Base-by-base conservation (phyloP, 1,139 yeast species). In the Suhomyces yuchorum region DNA sequence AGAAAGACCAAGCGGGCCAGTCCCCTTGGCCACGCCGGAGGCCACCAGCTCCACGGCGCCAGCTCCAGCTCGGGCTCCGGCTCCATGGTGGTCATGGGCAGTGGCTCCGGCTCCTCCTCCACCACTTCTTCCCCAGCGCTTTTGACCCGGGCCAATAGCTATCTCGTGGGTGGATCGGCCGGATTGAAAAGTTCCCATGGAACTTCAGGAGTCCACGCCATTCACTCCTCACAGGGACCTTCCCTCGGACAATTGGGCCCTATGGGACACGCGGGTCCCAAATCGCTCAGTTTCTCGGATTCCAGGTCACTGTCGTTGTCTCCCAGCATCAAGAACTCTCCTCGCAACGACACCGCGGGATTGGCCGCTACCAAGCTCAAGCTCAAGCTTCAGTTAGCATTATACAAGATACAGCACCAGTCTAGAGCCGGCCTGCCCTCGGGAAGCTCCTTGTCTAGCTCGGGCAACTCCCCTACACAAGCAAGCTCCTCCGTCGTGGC, bases 371-470 rank as follows among this genome's bases (percentile, higher is more conserved):
- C 85, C 43, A 80, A 81, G 60, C 75, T 89, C 59, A 85, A 85
- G 61, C 72, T 84, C 57, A 82, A 92, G 58, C 75, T 90, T 35
- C 87, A 84, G 60, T 70, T 89, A 56, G 97, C 97, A 1, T 80
- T 86, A 58, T 88, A 82, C 70, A 89, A 88, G 62, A 80, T 87
- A 49, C 80, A 60, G 47, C 62, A 55, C 34, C 47, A 47, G 22
- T 19, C 33, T 17, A 36, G 37, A 24, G 24, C 19, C 28, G 14
- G 11, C 12, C 12, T 20, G 35, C 34, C 30, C n/a, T 9, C 26
- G 24, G 39, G 15, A 30, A 36, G 7, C 7, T 7, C 23, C 23
- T 20, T 20, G 23, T 20, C 23, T 20, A 20, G 7, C 7, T 20
- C 23, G 23, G 23, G 23, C 7, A 20, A 20, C 7, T 7, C 26